These are phyloP conservation scores for Tetrapisispora nanseiensis DNA, from an alignment of 805 yeast genomes.

Conservation along the genomic window DNA sequence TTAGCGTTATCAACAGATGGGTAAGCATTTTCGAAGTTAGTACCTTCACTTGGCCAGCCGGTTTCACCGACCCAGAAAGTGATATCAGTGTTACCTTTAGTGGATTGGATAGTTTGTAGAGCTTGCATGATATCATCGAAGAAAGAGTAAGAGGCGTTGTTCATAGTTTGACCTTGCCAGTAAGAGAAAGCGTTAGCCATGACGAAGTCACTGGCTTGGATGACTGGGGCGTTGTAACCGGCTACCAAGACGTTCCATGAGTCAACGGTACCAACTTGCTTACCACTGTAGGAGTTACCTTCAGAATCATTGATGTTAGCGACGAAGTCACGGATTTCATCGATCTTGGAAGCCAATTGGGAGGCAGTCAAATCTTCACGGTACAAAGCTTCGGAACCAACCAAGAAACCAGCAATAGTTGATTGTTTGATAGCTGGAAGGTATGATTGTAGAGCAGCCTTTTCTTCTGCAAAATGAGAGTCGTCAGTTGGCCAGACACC, in stretches of 20 bases:
- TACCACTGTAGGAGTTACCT: slow-evolving; percentile 63
- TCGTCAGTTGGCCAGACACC: slow-evolving; percentile 95
- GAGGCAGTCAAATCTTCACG: slow-evolving; percentile 75
- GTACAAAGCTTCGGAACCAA: slow-evolving; percentile 94
- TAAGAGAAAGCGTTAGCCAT: slow-evolving; percentile 94
- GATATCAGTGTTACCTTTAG: slow-evolving; percentile 79
- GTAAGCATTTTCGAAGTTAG: slow-evolving; percentile 50
- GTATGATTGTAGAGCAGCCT: slow-evolving; percentile 55
- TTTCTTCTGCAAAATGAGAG: slow-evolving; percentile 64
- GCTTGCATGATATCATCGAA: slow-evolving; percentile 98
- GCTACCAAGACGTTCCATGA: slow-evolving; percentile 91
- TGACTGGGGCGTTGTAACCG: slow-evolving; percentile 58
- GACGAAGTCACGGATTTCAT: slow-evolving; percentile 50
- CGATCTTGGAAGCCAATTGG: slow-evolving; percentile 60
- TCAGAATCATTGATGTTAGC: slow-evolving; percentile 60
- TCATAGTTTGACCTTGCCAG: slow-evolving; percentile 94
- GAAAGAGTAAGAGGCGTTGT: slow-evolving; percentile 82
- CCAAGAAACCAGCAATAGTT: slow-evolving; percentile 68
- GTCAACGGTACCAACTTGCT: slow-evolving; percentile 87
- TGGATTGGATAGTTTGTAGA: slow-evolving; percentile 72
- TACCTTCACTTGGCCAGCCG: slow-evolving; percentile 92
- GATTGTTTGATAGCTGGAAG: slow-evolving; percentile 63
- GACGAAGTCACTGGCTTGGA: slow-evolving; percentile 73
- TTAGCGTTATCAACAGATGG: slow-evolving; percentile 71
- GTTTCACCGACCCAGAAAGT: slow-evolving; percentile 96